phyloP scores from a whole-genome alignment of 805 yeast species.

The Lipomyces sp. region DNA sequence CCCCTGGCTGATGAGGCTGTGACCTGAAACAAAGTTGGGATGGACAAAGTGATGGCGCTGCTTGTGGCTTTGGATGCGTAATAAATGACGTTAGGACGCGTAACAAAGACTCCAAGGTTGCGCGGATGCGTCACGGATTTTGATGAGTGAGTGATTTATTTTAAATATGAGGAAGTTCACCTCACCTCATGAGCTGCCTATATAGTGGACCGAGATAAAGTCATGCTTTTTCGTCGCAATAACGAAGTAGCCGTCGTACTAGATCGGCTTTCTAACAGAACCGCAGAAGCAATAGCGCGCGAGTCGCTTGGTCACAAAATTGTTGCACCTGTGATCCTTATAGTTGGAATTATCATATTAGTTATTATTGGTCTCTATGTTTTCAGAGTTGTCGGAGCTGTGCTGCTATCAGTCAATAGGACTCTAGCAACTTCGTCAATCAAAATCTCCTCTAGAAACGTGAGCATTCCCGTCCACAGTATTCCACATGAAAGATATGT shows the following conservation, averaged over 20 bases:
- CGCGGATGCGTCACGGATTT: too few relatives aligned
- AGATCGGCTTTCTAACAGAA: neutral
- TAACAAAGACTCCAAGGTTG: too few relatives aligned
- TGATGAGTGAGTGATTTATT: too few relatives aligned
- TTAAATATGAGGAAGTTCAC: too few relatives aligned
- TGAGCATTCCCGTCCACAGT: conserved; percentile 11
- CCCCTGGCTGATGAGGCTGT: too few relatives aligned
- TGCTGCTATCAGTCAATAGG: neutral
- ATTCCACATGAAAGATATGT: conserved; percentile 22
- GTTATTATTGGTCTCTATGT: neutral
- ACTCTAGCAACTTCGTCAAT: neutral
- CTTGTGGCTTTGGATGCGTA: too few relatives aligned
- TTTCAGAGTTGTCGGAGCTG: neutral
- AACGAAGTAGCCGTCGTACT: neutral
- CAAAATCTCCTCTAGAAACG: conserved; percentile 3
- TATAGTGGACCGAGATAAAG: neutral
- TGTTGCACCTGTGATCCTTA: neutral
- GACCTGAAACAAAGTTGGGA: too few relatives aligned
- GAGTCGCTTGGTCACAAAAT: neutral
- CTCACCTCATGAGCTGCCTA: neutral
- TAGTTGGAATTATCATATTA: neutral
- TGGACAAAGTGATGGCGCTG: too few relatives aligned
- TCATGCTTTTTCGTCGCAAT: neutral
- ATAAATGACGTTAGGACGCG: too few relatives aligned
- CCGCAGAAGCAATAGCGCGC: neutral